Evolutionary conservation across 148 eudicot species (phyloP), one percentile per base, ranked within the genome.

Genomic region (Talinum fruticosum): DNA sequence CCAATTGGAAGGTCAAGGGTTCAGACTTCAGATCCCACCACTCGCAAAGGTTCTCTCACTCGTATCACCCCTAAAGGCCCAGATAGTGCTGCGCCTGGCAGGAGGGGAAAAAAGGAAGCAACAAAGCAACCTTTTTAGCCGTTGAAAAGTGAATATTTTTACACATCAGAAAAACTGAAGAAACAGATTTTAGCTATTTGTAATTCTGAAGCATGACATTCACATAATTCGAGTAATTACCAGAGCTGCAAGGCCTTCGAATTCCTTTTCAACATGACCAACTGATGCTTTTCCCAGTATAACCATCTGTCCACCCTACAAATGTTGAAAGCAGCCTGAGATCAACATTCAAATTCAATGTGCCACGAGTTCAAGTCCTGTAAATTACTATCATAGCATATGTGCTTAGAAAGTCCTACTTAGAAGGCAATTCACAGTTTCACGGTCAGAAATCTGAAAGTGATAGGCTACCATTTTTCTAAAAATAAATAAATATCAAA

Each of bases 251-350:
- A 93, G 87, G 85, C 66, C 84, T 86, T 91, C 88, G 38, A 93
- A 93, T 83, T 91, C 97, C 79, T 78, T 84, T 68, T 88, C 87
- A 21, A 93, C 89, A 71, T 84, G 87, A 76, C 78, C 83, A 82
- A 83, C 87, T 47, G 95, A 70, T 69, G 92, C 89, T 82, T 78
- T 91, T 67, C 96, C 96, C 38, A 91, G 79, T 61, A 93, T 70
- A 84, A 93, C 76, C 90, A 93, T 86, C 81, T 89, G 96, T 66
- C 96, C 97, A 75, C 97, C 97, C 97, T 93, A 72, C 38, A 81
- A 71, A 38, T 67, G 57, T 13, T 72, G 61, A 33, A 32, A 72
- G 28, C 8, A 69, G 53, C 49, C 19, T 26, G 61, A 68, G 12
- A 53, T 73, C 67, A 77, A 57, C 19, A 47, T 30, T 49, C 41